Evolutionary conservation across 352 stramenopile genomes (phyloP), one percentile per base, ranked within the genome.

Genomic region (Pythium guiyangense): DNA sequence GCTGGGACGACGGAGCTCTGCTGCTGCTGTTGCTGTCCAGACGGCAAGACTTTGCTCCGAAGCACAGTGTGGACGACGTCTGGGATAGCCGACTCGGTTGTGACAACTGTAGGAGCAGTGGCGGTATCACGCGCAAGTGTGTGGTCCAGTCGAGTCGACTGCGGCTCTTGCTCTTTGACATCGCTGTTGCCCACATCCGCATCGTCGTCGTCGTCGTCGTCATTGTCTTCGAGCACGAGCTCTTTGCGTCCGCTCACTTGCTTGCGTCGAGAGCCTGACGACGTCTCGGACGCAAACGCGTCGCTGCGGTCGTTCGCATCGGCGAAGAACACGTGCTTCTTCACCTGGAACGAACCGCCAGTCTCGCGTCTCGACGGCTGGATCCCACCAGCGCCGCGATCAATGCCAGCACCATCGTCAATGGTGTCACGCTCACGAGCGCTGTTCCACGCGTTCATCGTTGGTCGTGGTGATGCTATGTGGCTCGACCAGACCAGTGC

Each of bases 281-380:
- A 17, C 15, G 37, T n/a, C 6, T 45, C 43, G 18, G 11, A 45
- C 0, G 2, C 22, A 20, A 34, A 26, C 27, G 35, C 34, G 3
- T 2, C 17, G 22, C 57, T 46, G 34, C 57, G 49, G 4, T 67
- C 50, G 4, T 52, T 63, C 0, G 25, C 50, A 4, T 52, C 69
- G 1, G 29, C 46, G 18, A 79, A 79, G 54, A 75, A 75, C 9
- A 52, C 70, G 27, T 61, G 60, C 40, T 68, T 71, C 25, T 63
- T 50, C 35, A 50, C 51, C 31, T 50, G 49, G 26, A 63, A 63
- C 31, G 57, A 57, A 14, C 37, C n/a, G 8, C 31, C 34, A 3
- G 15, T 22, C 17, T 49, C 46, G 29, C 51, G 15, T 53, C 54
- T 27, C 25, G 39, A 44, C 40, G 37, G 35, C 22, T 22, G 59